Base-by-base conservation (phyloP, 2,329 filamentous ascomycete genomes). In the Ophiostoma tasmaniense region DNA sequence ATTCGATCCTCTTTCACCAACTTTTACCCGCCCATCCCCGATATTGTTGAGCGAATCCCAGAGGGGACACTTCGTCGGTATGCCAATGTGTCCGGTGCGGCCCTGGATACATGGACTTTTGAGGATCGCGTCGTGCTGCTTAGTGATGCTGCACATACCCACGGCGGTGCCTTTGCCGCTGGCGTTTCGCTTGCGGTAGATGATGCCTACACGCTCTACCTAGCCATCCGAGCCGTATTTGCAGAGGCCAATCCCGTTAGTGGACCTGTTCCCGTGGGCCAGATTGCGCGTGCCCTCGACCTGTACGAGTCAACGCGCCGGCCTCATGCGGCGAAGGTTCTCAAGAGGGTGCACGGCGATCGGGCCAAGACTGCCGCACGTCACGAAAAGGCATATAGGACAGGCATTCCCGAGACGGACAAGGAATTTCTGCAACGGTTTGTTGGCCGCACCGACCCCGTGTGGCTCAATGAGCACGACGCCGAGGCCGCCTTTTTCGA, bases 121-220 rank as follows among this genome's bases (percentile, higher is more conserved):
- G 25, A 55, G 22, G 17, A 10, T 25, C 50, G 50, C 3, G 50
- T 55, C 22, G 50, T 55, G n/a, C 22, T 55, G 3, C n/a, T 55
- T 13, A 22, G 50, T 25, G 50, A 55, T 25, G 50, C 50, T 3
- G 50, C 50, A 25, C 50, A 55, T 22, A 55, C 50, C 50, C 50
- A 55, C 8, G 50, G 50, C 6, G 50, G 50, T 55, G 50, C 50
- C 50, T 55, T 55, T 25, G 50, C 22, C 3, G 50, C 50, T 22
- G 69, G 69, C 1, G 42, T 71, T 37, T 71, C 70, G 30, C 66
- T 71, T 7, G 70, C 70, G 8, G 62, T 71, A 33, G 70, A 71
- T 45, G n/a, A 55, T 11, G 50, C 50, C 22, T 55, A 55, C 13
- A 55, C 50, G 50, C 50, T 55, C 50, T 55, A 55, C n/a, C 50